Conservation (phyloP, 2,329 filamentous ascomycete species). For the Periglandula ipomoeae region DNA sequence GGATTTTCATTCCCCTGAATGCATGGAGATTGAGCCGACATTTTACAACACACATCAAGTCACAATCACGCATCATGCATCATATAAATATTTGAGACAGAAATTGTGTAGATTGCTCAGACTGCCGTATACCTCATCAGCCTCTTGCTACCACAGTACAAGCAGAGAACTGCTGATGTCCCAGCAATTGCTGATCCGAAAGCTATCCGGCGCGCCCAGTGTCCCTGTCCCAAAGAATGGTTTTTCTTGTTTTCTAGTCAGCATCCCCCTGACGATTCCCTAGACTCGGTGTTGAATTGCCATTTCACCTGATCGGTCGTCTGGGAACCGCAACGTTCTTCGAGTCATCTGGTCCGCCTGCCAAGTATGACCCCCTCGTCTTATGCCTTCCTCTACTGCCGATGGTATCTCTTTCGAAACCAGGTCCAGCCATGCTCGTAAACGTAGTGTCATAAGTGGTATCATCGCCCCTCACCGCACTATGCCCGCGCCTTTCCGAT, state of each 20-base stretch:
- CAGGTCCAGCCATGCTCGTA: conserved; percentile 1
- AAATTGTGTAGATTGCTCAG: conserved; percentile 3
- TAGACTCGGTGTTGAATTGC: conserved; percentile 3
- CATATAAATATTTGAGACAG: not conserved
- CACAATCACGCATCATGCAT: not conserved
- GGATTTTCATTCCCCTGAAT: not conserved
- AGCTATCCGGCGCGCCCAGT: conserved; percentile 8
- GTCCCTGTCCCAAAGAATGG: conserved; percentile 18
- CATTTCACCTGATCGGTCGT: conserved; percentile 1
- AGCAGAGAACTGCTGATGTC: not conserved
- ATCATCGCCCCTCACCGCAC: conserved; percentile 21
- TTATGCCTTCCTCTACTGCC: not conserved
- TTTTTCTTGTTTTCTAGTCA: conserved; percentile 15
- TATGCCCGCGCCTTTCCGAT: conserved; percentile 16
- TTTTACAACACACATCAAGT: not conserved
- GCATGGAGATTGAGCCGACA: not conserved
- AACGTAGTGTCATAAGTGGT: conserved; percentile 27
- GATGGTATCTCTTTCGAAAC: not conserved
- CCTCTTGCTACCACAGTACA: not conserved
- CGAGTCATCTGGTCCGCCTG: not conserved
- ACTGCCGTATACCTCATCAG: conserved; percentile 7
- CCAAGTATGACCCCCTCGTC: not conserved
- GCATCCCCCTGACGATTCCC: conserved; percentile 1
- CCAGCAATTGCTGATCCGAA: conserved; percentile 7
- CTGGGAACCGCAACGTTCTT: not conserved